Conservation (phyloP, 345 rosid genomes). For the Gossypium mustelinum region DNA sequence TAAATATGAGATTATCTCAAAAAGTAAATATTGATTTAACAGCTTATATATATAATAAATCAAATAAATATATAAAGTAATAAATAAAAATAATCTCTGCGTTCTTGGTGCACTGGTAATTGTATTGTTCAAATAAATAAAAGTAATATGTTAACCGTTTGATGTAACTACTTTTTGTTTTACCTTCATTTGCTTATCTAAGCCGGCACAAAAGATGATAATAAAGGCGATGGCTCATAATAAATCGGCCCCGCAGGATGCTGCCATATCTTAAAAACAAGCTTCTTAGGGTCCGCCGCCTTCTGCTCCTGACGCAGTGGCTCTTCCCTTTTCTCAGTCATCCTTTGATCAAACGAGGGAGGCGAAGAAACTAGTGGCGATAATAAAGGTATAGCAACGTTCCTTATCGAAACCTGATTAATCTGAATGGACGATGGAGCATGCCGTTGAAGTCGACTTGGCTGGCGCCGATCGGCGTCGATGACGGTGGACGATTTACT, state of each 20-base stretch:
- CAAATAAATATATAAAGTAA: no score
- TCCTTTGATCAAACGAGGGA: conserved; percentile 27
- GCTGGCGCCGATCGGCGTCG: conserved; percentile 28
- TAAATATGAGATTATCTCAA: no score
- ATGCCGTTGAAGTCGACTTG: conserved; percentile 66
- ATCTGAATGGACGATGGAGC: conserved; percentile 70
- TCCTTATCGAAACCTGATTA: conserved; percentile 50
- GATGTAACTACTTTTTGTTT: conserved; percentile 15
- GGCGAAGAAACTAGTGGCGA: conserved; percentile 74
- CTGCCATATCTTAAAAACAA: conserved; percentile 76
- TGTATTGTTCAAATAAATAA: no score
- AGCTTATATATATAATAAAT: no score
- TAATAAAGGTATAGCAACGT: conserved; percentile 81
- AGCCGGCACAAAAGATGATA: conserved; percentile 59
- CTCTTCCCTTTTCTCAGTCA: conserved; percentile 29
- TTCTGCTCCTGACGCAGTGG: conserved; percentile 27
- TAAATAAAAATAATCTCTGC: no score
- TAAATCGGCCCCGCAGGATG: conserved; percentile 87
- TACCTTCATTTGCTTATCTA: conserved; percentile 17
- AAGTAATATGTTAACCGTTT: neutral
- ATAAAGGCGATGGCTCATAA: conserved; percentile 42
- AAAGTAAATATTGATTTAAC: no score
- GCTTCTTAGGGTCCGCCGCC: conserved; percentile 31
- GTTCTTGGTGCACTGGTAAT: no score
- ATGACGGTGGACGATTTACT: conserved; percentile 22